Conservation (phyloP, 1,139 yeast genomes). For the Nematodospora anomalae region DNA sequence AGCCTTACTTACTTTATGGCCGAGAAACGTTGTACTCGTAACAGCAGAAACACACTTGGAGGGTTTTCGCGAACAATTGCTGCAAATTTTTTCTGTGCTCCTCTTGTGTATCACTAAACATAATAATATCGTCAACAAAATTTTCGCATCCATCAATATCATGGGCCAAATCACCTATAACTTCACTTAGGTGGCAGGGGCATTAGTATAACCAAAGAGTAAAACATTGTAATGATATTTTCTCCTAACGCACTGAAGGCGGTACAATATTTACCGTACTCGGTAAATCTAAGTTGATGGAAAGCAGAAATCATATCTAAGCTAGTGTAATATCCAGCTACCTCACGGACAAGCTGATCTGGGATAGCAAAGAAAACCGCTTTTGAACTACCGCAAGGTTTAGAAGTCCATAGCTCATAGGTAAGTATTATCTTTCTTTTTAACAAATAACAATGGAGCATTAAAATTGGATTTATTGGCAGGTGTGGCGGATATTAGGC, state of each 20-base stretch:
- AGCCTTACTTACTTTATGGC: too few relatives aligned
- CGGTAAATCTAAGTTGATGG: neutral
- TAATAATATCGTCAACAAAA: neutral
- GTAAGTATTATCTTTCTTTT: slow-evolving; percentile 1
- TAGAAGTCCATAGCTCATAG: neutral
- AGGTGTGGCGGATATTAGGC: neutral
- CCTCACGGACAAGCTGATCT: neutral
- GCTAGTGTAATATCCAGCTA: neutral
- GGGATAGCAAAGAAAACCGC: neutral
- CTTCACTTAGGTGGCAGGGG: neutral
- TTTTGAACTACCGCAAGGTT: slow-evolving; percentile 2
- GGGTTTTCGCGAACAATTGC: slow-evolving; percentile 1
- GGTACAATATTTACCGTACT: neutral
- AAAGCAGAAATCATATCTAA: neutral
- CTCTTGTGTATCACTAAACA: slow-evolving; percentile 1
- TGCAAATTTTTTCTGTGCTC: slow-evolving; percentile 1
- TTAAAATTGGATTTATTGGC: slow-evolving; percentile 1
- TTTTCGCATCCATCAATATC: neutral
- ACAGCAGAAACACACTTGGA: neutral
- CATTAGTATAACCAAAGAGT: slow-evolving; percentile 1
- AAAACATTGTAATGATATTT: neutral
- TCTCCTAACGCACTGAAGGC: slow-evolving; percentile 1
- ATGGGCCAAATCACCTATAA: slow-evolving; percentile 1
- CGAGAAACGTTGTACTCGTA: neutral
- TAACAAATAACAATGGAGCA: slow-evolving; percentile 1